Conservation (phyloP, 2,329 filamentous ascomycete species). For the Talaromyces funiculosus region DNA sequence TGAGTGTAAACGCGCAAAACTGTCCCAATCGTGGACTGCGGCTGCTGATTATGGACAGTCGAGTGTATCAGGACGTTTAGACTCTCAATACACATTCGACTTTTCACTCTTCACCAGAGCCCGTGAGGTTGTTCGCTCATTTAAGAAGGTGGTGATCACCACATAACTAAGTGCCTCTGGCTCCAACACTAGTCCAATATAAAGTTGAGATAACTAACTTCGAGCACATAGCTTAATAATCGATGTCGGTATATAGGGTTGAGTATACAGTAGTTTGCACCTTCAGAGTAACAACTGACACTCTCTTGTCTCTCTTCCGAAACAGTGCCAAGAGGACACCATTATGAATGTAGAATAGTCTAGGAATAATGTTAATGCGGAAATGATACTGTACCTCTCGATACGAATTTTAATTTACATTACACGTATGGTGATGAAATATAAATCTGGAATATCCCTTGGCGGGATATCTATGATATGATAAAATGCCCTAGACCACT, state of each 20-base stretch:
- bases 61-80: too few species aligned
- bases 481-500: conserved; percentile 23
- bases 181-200: neutral
- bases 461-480: neutral
- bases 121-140: neutral
- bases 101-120: neutral
- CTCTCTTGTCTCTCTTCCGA: too few species aligned
- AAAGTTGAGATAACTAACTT: neutral
- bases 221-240: neutral
- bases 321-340: too few species aligned
- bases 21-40: neutral
- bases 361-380: too few species aligned
- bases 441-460: too few species aligned
- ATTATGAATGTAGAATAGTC: too few species aligned
- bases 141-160: neutral
- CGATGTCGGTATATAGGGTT: neutral
- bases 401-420: too few species aligned
- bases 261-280: too few species aligned
- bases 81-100: neutral
- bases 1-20: neutral
- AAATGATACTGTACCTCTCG: too few species aligned
- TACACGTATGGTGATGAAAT: too few species aligned
- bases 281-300: too few species aligned
- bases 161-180: neutral
- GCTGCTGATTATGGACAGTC: neutral